Percentiles rank a stretch among this genome's conserved stretches.
Conservation (phyloP, 2,329 filamentous ascomycete genomes). For the Penicillium sp. region DNA sequence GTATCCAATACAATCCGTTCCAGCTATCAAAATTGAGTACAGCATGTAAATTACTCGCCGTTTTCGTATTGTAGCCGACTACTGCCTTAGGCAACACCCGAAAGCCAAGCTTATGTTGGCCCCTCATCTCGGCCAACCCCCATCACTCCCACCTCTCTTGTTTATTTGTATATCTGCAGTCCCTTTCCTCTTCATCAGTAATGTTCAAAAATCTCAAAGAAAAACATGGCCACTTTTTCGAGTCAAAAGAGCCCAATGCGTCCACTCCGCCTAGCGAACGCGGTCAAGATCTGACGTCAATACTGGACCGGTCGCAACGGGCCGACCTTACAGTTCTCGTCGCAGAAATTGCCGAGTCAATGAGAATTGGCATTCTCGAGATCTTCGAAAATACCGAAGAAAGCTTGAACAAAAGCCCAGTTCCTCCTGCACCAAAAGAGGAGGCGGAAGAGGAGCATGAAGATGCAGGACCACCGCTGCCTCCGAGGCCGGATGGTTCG, state of each 20-base stretch:
- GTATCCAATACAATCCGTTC: not conserved
- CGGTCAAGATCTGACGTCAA: conserved; percentile 43
- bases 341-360: conserved; percentile 39
- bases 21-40: not conserved
- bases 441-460: conserved; percentile 23
- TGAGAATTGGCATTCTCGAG: conserved; percentile 40
- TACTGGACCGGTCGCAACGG: conserved; percentile 43
- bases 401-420: not conserved
- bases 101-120: not conserved
- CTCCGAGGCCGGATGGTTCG: conserved; percentile 7
- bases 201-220: conserved; percentile 38
- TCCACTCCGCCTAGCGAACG: conserved; percentile 21
- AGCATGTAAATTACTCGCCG: not conserved
- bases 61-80: not conserved
- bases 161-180: not conserved
- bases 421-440: conserved; percentile 23
- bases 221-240: conserved; percentile 31
- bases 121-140: not conserved
- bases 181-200: not conserved
- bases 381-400: conserved; percentile 34
- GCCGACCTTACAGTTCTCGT: conserved; percentile 44
- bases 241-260: conserved; percentile 25
- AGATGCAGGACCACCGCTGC: conserved; percentile 14
- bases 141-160: not conserved
- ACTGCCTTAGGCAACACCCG: not conserved